Evolutionary conservation across 495 filamentous ascomycete species (phyloP).

Genomic region (Pseudotulostoma volvatum): DNA sequence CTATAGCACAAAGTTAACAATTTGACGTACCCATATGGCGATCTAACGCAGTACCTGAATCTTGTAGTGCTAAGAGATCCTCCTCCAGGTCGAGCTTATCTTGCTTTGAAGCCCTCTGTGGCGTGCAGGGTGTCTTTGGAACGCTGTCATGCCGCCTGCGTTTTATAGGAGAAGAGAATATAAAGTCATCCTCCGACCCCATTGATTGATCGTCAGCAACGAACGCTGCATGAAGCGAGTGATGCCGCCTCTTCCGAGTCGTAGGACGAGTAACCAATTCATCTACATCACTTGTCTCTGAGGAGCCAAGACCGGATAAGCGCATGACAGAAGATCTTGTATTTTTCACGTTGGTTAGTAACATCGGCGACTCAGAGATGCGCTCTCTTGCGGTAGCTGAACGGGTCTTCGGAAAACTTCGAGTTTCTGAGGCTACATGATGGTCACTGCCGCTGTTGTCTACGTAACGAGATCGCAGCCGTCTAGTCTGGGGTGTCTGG

Average conservation of each 20-base stretch:
- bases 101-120: slow-evolving; percentile 10
- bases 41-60: slow-evolving; percentile 23
- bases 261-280: slow-evolving; percentile 12
- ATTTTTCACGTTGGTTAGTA: neutral
- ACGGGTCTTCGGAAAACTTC: neutral
- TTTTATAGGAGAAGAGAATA: slow-evolving; percentile 16
- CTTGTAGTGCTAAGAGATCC: slow-evolving; percentile 28
- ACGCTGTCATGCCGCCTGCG: slow-evolving; percentile 3
- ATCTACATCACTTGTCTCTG: slow-evolving; percentile 16
- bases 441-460: neutral
- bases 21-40: no score
- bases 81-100: slow-evolving; percentile 26
- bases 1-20: slow-evolving; percentile 11
- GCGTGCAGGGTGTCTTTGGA: slow-evolving; percentile 1
- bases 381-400: neutral
- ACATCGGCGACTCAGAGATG: neutral
- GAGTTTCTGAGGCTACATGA: neutral
- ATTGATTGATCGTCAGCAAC: slow-evolving; percentile 5
- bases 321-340: neutral
- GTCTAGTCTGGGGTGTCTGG: neutral
- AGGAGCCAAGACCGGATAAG: slow-evolving; percentile 3
- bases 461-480: neutral
- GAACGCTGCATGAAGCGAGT: neutral
- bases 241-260: slow-evolving; percentile 11
- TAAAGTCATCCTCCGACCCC: slow-evolving; percentile 16